Evolutionary conservation across 371 early-diverging fungal genomes (phyloP), one percentile per base, ranked within the genome.

Genomic region (Massospora cicadina): DNA sequence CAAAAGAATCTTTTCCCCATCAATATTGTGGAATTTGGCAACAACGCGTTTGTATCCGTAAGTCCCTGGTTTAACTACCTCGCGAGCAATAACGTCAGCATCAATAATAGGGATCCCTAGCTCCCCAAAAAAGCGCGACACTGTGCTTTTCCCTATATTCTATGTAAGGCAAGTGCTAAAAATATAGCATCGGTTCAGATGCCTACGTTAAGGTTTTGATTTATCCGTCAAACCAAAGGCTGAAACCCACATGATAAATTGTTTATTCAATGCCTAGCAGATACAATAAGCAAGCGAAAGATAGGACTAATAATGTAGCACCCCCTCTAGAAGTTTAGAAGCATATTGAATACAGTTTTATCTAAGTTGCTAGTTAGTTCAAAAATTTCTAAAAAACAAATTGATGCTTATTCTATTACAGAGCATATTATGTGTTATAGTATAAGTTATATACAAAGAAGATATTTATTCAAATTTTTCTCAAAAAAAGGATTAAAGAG

Each of bases 41-140:
- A 54, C 54, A 43, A 62, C 43, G 26, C 26, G 32, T 1, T 30
- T 30, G 53, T 62, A 62, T 5, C 63, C 63, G 71, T 94, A 95
- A 61, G 82, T 78, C 12, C 89, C 87, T 0, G 90, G 91, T 56
- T 80, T 79, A 33, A 95, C 87, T 2, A 94, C 81, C n/a, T 91
- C 71, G 13, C 89, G 81, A 3, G 97, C 95, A 64, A 95, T 83
- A 54, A 79, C 71, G 74, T 95, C 98, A 1, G 93, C 91, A 71
- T 97, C 98, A 27, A 97, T 82, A 60, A 97, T 75, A n/a, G 93
- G 87, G 23, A 88, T 72, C 2, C 71, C 75, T 31, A 74, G 70
- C 2, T 80, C 72, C 29, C 70, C 70, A 43, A 93, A 72, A 33
- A 79, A 72, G 23, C 71, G 68, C 33, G 89, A 87, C 23, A 90